Conservation (phyloP, 139 green algal species). For the Chlamydomonas applanata region DNA sequence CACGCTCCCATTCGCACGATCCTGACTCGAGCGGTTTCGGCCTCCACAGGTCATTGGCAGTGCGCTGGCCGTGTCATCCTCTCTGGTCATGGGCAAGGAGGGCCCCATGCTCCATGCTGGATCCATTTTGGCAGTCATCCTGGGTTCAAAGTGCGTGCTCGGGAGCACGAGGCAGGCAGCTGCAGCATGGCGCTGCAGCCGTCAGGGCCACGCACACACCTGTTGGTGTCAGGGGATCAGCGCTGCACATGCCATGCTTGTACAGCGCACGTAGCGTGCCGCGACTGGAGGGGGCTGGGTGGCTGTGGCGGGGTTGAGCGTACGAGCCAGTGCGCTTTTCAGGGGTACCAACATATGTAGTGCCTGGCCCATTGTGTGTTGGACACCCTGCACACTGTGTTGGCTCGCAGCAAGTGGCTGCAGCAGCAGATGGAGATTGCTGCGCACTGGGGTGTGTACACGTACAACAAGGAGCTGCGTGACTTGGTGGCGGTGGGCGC, state of each 20-base stretch:
- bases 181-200: too few relatives aligned
- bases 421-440: conserved; percentile 53
- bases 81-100: conserved; percentile 59
- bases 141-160: conserved; percentile 44
- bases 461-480: conserved; percentile 58
- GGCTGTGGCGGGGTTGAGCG: too few relatives aligned
- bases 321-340: background rate
- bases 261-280: too few relatives aligned
- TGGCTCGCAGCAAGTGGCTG: conserved; percentile 52
- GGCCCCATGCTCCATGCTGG: conserved; percentile 60
- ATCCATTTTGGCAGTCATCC: conserved; percentile 57
- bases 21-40: too few relatives aligned
- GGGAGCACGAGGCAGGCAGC: too few relatives aligned
- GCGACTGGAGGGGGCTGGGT: too few relatives aligned
- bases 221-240: too few relatives aligned
- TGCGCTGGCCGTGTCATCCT: conserved; percentile 51
- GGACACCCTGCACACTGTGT: background rate
- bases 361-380: conserved; percentile 10
- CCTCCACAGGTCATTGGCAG: conserved; percentile 48
- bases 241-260: too few relatives aligned
- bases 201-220: too few relatives aligned
- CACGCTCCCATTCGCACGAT: background rate
- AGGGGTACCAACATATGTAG: background rate
- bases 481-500: conserved; percentile 59
- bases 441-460: conserved; percentile 55